Evolutionary conservation across 768 basidiomycete genomes (phyloP).

Genomic region (Lepiota brunneoincarnata): DNA sequence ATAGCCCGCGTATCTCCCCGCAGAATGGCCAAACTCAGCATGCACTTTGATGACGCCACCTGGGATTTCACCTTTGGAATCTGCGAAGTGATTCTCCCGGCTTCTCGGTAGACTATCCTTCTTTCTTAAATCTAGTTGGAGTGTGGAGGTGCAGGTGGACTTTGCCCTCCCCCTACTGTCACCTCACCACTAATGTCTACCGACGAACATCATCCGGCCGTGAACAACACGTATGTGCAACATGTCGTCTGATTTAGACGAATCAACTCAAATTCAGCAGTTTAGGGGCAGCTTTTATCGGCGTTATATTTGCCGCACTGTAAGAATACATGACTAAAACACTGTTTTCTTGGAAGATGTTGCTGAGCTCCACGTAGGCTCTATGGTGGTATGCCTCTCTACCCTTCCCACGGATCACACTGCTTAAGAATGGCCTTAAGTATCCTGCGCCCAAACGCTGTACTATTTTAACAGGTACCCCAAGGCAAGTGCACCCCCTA

Average conservation of each 20-base stretch:
- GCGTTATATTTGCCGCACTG: constrained; percentile 47
- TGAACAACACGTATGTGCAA: constrained; percentile 35
- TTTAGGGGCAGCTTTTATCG: constrained; percentile 50
- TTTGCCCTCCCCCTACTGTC: constrained; percentile 16
- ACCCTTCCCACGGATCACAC: not conserved
- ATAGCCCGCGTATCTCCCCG: constrained; percentile 8
- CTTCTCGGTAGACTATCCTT: constrained; percentile 17
- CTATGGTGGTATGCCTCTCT: constrained; percentile 46
- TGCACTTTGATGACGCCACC: constrained; percentile 7
- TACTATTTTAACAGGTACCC: constrained; percentile 51
- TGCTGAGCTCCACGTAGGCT: constrained; percentile 28
- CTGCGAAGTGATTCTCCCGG: constrained; percentile 12
- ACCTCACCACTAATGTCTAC: constrained; percentile 18
- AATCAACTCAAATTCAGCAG: constrained; percentile 23
- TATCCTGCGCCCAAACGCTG: constrained; percentile 55
- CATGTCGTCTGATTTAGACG: not conserved
- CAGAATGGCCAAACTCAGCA: constrained; percentile 6
- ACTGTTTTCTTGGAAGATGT: not conserved
- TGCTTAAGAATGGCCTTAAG: constrained; percentile 24
- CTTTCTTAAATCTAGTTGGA: constrained; percentile 24
- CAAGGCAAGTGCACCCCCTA: constrained; percentile 24
- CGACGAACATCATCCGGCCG: constrained; percentile 14
- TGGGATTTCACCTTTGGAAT: constrained; percentile 1
- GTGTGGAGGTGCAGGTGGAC: constrained; percentile 15
- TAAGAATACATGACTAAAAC: constrained; percentile 21